Percentiles rank a stretch among this genome's conserved stretches.
Conservation (phyloP, 2,329 filamentous ascomycete genomes). For the Ascochyta fabae region DNA sequence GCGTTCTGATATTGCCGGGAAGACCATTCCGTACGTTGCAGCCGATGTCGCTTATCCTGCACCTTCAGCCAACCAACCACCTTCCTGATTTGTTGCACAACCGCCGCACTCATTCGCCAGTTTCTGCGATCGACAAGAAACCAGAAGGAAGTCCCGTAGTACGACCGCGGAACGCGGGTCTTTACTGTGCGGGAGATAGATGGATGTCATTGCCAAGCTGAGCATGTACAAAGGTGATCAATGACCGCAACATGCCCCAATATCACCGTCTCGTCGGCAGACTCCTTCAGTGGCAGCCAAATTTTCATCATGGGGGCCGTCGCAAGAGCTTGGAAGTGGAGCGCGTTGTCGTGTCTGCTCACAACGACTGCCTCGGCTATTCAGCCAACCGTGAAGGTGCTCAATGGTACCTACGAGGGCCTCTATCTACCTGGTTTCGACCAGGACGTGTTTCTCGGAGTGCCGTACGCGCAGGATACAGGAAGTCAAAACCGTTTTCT, state of each 20-base stretch:
- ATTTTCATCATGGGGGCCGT: constrained; percentile 19
- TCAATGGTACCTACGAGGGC: constrained; percentile 47
- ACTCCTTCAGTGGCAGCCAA: not conserved
- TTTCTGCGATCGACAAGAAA: constrained; percentile 11
- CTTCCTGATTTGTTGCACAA: constrained; percentile 7
- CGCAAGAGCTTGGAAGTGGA: constrained; percentile 29
- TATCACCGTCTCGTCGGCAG: not conserved
- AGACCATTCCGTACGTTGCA: not conserved
- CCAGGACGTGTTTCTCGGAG: constrained; percentile 57
- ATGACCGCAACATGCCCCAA: constrained; percentile 1
- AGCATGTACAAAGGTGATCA: constrained; percentile 17
- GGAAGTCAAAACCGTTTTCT: constrained; percentile 61
- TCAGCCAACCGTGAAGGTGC: constrained; percentile 36
- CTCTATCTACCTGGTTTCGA: constrained; percentile 43
- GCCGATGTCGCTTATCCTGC: constrained; percentile 11
- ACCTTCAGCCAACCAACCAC: constrained; percentile 6
- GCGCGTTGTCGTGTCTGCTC: constrained; percentile 22
- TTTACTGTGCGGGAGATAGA: not conserved
- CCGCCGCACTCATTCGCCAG: not conserved
- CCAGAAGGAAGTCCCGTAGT: constrained; percentile 3
- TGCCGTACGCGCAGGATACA: constrained; percentile 65
- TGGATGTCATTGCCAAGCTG: constrained; percentile 8
- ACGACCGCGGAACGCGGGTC: not conserved
- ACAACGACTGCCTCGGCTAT: constrained; percentile 20
- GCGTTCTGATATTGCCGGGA: constrained; percentile 2